phyloP scores from a whole-genome alignment of 768 basidiomycete genomes.

The Boletus tomentosulus region DNA sequence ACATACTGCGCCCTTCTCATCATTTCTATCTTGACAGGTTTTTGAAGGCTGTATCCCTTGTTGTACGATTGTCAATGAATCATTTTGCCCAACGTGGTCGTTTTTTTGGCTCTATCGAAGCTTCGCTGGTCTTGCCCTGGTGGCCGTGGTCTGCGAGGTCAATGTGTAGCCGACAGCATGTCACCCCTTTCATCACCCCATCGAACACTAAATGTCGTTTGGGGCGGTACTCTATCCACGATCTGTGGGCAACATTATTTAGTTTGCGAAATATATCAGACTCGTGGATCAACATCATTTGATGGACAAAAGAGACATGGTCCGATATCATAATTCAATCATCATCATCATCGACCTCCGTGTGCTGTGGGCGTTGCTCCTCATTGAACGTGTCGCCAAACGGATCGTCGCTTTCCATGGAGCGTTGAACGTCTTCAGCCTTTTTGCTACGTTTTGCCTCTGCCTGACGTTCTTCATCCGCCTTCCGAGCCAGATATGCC shows the following conservation, averaged over 20 bases:
- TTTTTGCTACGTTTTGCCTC: slow-evolving; percentile 67
- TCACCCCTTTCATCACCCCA: slow-evolving; percentile 16
- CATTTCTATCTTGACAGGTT: slow-evolving; percentile 18
- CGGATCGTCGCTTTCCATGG: slow-evolving; percentile 56
- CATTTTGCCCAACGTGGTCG: not conserved
- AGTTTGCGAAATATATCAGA: not conserved
- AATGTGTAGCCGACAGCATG: slow-evolving; percentile 57
- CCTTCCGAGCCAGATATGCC: slow-evolving; percentile 68
- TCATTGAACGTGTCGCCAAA: slow-evolving; percentile 57
- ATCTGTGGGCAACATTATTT: slow-evolving; percentile 21
- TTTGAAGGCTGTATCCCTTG: slow-evolving; percentile 11
- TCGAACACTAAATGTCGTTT: slow-evolving; percentile 21
- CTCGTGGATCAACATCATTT: not conserved
- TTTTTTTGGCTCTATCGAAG: slow-evolving; percentile 53
- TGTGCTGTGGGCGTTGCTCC: slow-evolving; percentile 22
- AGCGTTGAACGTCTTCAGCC: slow-evolving; percentile 44
- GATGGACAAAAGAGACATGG: not conserved
- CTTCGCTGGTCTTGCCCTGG: slow-evolving; percentile 38
- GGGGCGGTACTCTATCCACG: slow-evolving; percentile 11
- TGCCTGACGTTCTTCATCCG: slow-evolving; percentile 66
- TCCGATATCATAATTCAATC: slow-evolving; percentile 28
- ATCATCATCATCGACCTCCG: slow-evolving; percentile 37
- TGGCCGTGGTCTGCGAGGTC: slow-evolving; percentile 50
- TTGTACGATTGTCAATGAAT: too few species aligned
- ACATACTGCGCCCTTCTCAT: not conserved